Evolutionary conservation across 2,329 filamentous ascomycete species (phyloP).

Genomic region (Cryphonectria naterciae): DNA sequence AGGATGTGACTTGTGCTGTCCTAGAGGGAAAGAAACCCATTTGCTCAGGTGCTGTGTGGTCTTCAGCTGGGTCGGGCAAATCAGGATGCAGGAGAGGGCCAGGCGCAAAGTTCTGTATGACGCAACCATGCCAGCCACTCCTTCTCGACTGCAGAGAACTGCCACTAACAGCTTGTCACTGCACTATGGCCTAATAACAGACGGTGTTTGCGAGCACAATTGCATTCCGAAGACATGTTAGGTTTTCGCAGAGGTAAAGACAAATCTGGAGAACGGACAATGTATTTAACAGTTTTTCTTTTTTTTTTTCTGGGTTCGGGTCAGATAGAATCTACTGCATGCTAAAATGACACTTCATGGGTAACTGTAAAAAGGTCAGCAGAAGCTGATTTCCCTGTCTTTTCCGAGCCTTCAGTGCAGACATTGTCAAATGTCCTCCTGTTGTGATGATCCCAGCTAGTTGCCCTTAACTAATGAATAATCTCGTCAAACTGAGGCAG

Average conservation of each 20-base stretch:
- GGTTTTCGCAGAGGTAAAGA: neutral
- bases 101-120: constrained; percentile 7
- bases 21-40: neutral
- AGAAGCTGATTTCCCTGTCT: neutral
- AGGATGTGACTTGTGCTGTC: neutral
- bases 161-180: neutral
- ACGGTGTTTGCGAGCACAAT: neutral
- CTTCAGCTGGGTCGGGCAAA: neutral
- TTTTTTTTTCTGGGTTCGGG: neutral
- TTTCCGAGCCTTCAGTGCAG: neutral
- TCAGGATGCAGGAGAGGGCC: neutral
- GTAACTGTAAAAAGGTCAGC: neutral
- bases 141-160: neutral
- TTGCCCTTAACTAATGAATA: neutral
- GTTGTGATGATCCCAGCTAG: neutral
- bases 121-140: neutral
- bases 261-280: neutral
- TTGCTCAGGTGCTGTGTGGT: neutral
- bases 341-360: neutral
- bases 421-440: neutral
- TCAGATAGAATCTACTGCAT: neutral
- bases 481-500: neutral
- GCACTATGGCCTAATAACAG: neutral
- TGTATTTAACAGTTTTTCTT: neutral
- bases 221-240: neutral